Percentiles rank a stretch among this genome's conserved stretches.
These are phyloP conservation scores for Ormosia semicastrata DNA, from an alignment of 306 rosid species.

Conservation along the genomic window DNA sequence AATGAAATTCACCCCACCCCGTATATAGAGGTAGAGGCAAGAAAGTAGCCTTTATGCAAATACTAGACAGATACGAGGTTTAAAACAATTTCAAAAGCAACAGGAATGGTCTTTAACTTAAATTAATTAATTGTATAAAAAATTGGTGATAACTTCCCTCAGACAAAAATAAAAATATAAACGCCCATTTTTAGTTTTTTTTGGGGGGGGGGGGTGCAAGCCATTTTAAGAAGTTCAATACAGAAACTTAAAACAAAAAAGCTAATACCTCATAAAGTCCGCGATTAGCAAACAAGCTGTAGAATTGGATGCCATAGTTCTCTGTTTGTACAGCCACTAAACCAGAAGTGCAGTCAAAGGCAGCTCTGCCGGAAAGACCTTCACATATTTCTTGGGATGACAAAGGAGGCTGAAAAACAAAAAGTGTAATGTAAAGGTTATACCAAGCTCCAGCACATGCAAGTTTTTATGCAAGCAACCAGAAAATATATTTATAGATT, in stretches of 20 bases:
- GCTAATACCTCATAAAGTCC: constrained; percentile 76
- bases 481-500: constrained; percentile 1
- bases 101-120: neutral
- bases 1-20: neutral
- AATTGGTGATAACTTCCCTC: neutral
- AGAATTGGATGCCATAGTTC: constrained; percentile 81
- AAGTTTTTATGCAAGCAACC: neutral
- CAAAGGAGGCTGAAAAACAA: constrained; percentile 60
- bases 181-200: neutral
- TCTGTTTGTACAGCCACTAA: constrained; percentile 75
- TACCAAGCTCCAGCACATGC: constrained; percentile 15
- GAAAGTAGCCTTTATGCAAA: neutral
- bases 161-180: neutral
- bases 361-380: constrained; percentile 46
- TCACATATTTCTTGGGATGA: constrained; percentile 54
- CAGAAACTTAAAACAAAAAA: constrained; percentile 10
- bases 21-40: neutral
- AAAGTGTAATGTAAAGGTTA: neutral
- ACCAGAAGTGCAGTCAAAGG: constrained; percentile 75
- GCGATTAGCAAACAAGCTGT: constrained; percentile 78
- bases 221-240: neutral
- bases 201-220: neutral
- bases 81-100: neutral
- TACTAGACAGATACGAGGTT: neutral
- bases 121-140: neutral